phyloP scores from a whole-genome alignment of 495 filamentous ascomycete genomes.

The Neurospora intermedia region DNA sequence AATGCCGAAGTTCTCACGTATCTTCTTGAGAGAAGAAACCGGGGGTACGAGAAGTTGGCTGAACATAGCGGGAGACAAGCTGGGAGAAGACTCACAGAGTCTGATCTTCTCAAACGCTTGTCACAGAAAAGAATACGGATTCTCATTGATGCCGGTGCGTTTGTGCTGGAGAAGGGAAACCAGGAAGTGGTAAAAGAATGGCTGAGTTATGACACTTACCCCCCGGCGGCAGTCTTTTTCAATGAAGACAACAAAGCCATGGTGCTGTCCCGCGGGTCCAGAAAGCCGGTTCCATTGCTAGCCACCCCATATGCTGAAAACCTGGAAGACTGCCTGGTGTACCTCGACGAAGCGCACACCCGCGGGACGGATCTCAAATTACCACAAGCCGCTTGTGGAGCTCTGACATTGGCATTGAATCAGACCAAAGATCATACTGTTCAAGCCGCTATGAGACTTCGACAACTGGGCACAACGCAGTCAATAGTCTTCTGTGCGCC shows the following conservation, averaged over 20 bases:
- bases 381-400: slow-evolving; percentile 26
- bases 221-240: slow-evolving; percentile 26
- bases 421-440: slow-evolving; percentile 39
- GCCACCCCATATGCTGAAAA: slow-evolving; percentile 33
- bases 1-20: slow-evolving; percentile 36
- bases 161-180: slow-evolving; percentile 37
- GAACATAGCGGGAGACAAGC: neutral
- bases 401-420: slow-evolving; percentile 35
- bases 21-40: slow-evolving; percentile 1
- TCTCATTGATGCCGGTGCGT: slow-evolving; percentile 42
- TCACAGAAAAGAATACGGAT: slow-evolving; percentile 20
- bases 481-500: slow-evolving; percentile 24
- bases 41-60: neutral
- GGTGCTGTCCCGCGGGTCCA: slow-evolving; percentile 20
- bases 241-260: slow-evolving; percentile 28
- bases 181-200: slow-evolving; percentile 31
- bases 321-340: slow-evolving; percentile 32
- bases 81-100: slow-evolving; percentile 27
- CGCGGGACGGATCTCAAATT: slow-evolving; percentile 40
- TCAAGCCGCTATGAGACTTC: slow-evolving; percentile 25
- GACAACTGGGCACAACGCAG: slow-evolving; percentile 22
- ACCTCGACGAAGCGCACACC: slow-evolving; percentile 38
- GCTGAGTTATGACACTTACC: slow-evolving; percentile 27
- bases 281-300: slow-evolving; percentile 18
- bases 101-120: slow-evolving; percentile 22